Percentiles rank a stretch among this genome's conserved stretches.
These are phyloP conservation scores for Hortaea sp. DNA, from an alignment of 2,329 filamentous ascomycete genomes.

Conservation along the genomic window DNA sequence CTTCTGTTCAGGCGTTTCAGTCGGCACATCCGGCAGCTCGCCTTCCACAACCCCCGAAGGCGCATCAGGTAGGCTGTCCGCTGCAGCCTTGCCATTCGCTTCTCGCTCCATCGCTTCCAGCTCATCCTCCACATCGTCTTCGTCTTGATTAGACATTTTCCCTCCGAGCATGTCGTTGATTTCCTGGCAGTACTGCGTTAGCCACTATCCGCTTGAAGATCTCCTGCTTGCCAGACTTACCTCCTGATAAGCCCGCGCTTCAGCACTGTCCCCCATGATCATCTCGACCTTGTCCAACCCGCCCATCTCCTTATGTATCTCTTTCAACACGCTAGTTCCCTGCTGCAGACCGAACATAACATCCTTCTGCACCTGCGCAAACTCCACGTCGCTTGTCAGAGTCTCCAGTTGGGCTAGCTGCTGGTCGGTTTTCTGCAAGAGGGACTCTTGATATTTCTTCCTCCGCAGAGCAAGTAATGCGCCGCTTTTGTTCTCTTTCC, in stretches of 20 bases:
- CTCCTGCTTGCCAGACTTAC: slow-evolving; percentile 34
- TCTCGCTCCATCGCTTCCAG: slow-evolving; percentile 69
- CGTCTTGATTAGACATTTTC: slow-evolving; percentile 84
- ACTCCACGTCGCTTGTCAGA: slow-evolving; percentile 81
- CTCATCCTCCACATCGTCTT: slow-evolving; percentile 96
- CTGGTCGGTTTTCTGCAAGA: slow-evolving; percentile 79
- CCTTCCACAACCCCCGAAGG: slow-evolving; percentile 20
- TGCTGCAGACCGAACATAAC: slow-evolving; percentile 86
- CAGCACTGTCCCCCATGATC: slow-evolving; percentile 83
- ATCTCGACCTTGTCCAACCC: slow-evolving; percentile 90
- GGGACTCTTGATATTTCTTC: slow-evolving; percentile 93
- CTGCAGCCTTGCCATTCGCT: slow-evolving; percentile 30
- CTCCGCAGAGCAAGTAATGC: slow-evolving; percentile 81
- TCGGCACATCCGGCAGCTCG: slow-evolving; percentile 24
- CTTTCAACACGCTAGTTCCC: slow-evolving; percentile 77
- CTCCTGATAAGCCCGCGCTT: slow-evolving; percentile 84
- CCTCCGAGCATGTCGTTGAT: slow-evolving; percentile 83
- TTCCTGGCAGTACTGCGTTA: slow-evolving; percentile 49
- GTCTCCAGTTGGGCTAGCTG: slow-evolving; percentile 92
- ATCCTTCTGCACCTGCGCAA: slow-evolving; percentile 93
- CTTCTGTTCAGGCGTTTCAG: slow-evolving; percentile 18
- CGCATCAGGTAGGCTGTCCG: slow-evolving; percentile 29
- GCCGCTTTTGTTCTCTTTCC: slow-evolving; percentile 65
- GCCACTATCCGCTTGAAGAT: not conserved
- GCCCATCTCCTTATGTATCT: slow-evolving; percentile 93